These are phyloP conservation scores for Zangia roseola DNA, from an alignment of 768 basidiomycete species.

Conservation along the genomic window DNA sequence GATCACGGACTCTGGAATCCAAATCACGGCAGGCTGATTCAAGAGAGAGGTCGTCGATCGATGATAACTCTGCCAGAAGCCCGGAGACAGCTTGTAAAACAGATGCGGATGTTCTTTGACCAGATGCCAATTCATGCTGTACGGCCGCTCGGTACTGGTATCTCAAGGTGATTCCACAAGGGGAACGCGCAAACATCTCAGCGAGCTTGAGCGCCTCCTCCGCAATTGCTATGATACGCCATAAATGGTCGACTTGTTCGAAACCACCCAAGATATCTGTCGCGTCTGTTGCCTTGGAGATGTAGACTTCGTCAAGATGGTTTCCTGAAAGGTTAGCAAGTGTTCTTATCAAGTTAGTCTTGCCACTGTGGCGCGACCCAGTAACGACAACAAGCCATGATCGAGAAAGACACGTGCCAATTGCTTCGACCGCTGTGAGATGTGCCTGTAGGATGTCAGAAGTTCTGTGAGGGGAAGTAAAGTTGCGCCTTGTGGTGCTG, in stretches of 20 bases:
- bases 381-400: slow-evolving; percentile 90
- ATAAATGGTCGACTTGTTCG: slow-evolving; percentile 77
- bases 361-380: slow-evolving; percentile 72
- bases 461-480: slow-evolving; percentile 38
- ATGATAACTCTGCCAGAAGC: slow-evolving; percentile 30
- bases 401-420: slow-evolving; percentile 69
- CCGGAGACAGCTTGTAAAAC: slow-evolving; percentile 25
- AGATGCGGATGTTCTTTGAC: slow-evolving; percentile 15
- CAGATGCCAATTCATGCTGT: slow-evolving; percentile 15
- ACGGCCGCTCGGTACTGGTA: slow-evolving; percentile 16
- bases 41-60: slow-evolving; percentile 13
- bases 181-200: slow-evolving; percentile 39
- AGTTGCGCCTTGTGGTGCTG: slow-evolving; percentile 31
- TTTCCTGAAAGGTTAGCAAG: slow-evolving; percentile 73
- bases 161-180: slow-evolving; percentile 17
- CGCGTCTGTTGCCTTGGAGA: slow-evolving; percentile 89
- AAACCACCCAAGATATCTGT: slow-evolving; percentile 94
- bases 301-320: slow-evolving; percentile 63
- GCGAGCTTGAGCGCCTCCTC: slow-evolving; percentile 40
- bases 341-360: slow-evolving; percentile 69
- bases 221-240: slow-evolving; percentile 37
- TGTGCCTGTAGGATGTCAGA: slow-evolving; percentile 60
- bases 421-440: slow-evolving; percentile 65
- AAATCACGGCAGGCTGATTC: slow-evolving; percentile 13
- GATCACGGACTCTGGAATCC: slow-evolving; percentile 19